Evolutionary conservation across 2,329 filamentous ascomycete genomes (phyloP), one percentile per base, ranked within the genome.

Genomic region (Aaosphaeria pasadenensis): DNA sequence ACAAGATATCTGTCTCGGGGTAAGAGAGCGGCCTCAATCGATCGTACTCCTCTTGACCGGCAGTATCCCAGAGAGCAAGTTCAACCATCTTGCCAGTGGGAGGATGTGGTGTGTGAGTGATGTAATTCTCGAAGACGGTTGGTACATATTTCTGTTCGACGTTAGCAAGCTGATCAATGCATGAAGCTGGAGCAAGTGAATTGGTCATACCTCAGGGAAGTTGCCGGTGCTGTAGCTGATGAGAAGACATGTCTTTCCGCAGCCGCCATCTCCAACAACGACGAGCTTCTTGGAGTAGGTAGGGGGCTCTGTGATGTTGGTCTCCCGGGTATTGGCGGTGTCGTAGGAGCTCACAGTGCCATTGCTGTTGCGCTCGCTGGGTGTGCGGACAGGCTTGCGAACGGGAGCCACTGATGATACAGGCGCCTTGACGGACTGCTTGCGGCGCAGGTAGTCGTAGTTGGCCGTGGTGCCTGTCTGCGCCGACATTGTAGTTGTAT

Each of bases 121-220:
- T 97, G 82, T 99, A 99, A 78, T 99, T 99, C 70, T 99, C 94
- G 71, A 99, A 99, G 45, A 99, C 94, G 2, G 94, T 99, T 4
- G 94, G 94, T 38, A 99, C 94, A 65, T 99, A 99, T 97, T 96
- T 97, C 94, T 99, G 17, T 24, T 24, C 17, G 17, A 2, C 17
- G 17, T 24, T 24, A 24, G 17, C 3, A 24, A 24, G 3, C 3
- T 24, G 17, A 24, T 24, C 17, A 24, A 24, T 24, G 17, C 3
- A 24, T 24, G 17, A 24, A 24, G 17, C 17, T 24, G 17, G 17
- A 24, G 17, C 17, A 3, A 24, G 17, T 24, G 17, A 4, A 29
- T n/a, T 5, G n/a, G 13, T n/a, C 40, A 9, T 78, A 96, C 94
- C 88, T 99, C 92, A 74, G 94, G 94, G 70, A 99, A 99, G 73